Evolutionary conservation across 768 basidiomycete species (phyloP), one percentile per base, ranked within the genome.

Genomic region (Auricularia cornea): DNA sequence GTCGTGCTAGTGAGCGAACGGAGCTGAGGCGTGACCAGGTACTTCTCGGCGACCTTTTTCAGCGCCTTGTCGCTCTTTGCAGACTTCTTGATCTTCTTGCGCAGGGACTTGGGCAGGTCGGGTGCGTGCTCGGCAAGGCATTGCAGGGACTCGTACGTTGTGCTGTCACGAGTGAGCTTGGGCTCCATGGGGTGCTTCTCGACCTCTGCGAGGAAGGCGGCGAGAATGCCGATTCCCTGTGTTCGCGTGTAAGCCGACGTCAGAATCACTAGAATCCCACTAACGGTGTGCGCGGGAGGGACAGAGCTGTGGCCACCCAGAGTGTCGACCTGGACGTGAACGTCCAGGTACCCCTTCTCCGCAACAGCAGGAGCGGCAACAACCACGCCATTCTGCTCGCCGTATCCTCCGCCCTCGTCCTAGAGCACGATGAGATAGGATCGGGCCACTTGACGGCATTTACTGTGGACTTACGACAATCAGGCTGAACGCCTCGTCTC

Each of bases 301-400:
- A 93, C 76, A 68, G 88, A 90, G 0, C 92, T 93, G 73, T 95
- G 94, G 0, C 94, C 94, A 4, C 94, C 93, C 0, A 85, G 79
- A 0, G 87, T 77, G 16, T 80, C 75, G 8, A 94, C 84, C 63
- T 86, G 81, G 18, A 93, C 77, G 18, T 73, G 76, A 20, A 86
- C 80, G 68, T 90, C 79, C 12, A 87, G 51, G 63, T 80, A 84
- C 14, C 92, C 54, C 71, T 90, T 92, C 75, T 92, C 90, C 0
- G 84, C 84, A 29, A 89, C 81, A 2, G 78, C 88, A 12, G 86
- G 86, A 0, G 75, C 74, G 3, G 89, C 87, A 62, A 91, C 73
- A 12, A 84, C 72, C 12, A 78, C 75, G 6, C 87, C 87, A 63
- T 78, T 81, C 35, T 76, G 68, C 41, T 85, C 78, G 1, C 69